A percentile compares a stretch with the other conserved stretches of the same genome.
These are phyloP conservation scores for Lomentospora prolificans DNA, from an alignment of 2,329 filamentous ascomycete species.

Conservation along the genomic window DNA sequence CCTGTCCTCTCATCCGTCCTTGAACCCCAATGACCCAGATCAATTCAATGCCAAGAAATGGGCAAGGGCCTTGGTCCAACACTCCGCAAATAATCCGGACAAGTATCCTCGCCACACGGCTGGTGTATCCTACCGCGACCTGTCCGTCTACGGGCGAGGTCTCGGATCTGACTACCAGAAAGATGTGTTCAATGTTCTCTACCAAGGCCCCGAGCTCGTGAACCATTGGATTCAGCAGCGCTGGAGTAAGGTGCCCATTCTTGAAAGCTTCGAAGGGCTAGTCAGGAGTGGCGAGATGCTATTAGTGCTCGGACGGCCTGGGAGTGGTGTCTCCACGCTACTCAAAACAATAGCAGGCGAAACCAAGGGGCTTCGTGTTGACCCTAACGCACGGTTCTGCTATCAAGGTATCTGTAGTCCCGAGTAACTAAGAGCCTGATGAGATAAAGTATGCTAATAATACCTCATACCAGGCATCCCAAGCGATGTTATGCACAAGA, in stretches of 20 bases:
- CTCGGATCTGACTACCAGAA: conserved; percentile 25
- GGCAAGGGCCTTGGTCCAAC: conserved; percentile 33
- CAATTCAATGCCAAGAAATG: conserved; percentile 34
- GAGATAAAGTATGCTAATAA: too few species aligned
- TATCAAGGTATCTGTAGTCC: conserved; percentile 37
- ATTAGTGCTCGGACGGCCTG: conserved; percentile 40
- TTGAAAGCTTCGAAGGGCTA: conserved; percentile 41
- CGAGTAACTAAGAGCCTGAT: too few species aligned
- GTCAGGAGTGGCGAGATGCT: conserved; percentile 31
- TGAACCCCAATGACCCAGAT: conserved; percentile 31
- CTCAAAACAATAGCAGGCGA: conserved; percentile 47
- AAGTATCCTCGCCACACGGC: conserved; percentile 26
- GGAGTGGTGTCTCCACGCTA: conserved; percentile 44
- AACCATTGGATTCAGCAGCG: conserved; percentile 15
- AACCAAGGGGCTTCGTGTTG: conserved; percentile 38
- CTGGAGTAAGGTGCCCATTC: conserved; percentile 35
- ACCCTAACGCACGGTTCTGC: conserved; percentile 33
- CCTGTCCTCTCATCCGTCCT: conserved; percentile 13
- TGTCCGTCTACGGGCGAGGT: conserved; percentile 27
- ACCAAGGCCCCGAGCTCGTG: conserved; percentile 14
- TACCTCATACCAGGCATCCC: conserved; percentile 16
- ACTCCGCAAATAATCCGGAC: conserved; percentile 24
- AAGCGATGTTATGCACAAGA: conserved; percentile 24
- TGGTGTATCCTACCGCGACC: conserved; percentile 27
- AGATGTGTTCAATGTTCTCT: conserved; percentile 20